phyloP scores from a whole-genome alignment of 768 basidiomycete species.

The Lactarius sp. region DNA sequence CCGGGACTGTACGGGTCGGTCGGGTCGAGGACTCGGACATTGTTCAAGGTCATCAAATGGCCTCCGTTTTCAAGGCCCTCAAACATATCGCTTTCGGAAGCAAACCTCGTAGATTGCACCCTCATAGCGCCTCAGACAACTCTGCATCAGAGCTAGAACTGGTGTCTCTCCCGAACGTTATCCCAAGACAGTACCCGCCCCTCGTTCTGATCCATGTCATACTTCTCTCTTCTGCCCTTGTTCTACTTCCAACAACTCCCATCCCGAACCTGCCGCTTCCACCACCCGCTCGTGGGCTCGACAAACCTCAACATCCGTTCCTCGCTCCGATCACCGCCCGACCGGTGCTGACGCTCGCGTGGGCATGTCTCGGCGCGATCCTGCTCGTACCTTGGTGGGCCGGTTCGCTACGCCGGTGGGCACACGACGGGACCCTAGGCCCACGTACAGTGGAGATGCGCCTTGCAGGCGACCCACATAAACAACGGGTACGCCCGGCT shows the following conservation, averaged over 20 bases:
- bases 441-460: conserved; percentile 42
- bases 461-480: conserved; percentile 37
- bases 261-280: conserved; percentile 14
- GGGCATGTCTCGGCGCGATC: conserved; percentile 49
- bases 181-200: conserved; percentile 17
- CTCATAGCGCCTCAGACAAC: neutral
- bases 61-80: conserved; percentile 15
- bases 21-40: too few relatives aligned
- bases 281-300: conserved; percentile 29
- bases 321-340: conserved; percentile 59
- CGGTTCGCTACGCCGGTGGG: conserved; percentile 58
- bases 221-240: conserved; percentile 14
- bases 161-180: conserved; percentile 7
- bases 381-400: conserved; percentile 70
- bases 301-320: conserved; percentile 69
- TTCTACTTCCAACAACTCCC: conserved; percentile 13
- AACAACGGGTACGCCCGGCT: conserved; percentile 33
- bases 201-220: conserved; percentile 16
- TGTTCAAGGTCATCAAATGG: neutral
- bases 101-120: neutral
- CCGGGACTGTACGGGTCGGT: too few relatives aligned
- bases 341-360: conserved; percentile 53
- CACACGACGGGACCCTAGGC: conserved; percentile 41
- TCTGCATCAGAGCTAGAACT: conserved; percentile 1
- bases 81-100: conserved; percentile 10